Evolutionary conservation across 2,329 filamentous ascomycete genomes (phyloP).

Genomic region (Monosporascus sp.): DNA sequence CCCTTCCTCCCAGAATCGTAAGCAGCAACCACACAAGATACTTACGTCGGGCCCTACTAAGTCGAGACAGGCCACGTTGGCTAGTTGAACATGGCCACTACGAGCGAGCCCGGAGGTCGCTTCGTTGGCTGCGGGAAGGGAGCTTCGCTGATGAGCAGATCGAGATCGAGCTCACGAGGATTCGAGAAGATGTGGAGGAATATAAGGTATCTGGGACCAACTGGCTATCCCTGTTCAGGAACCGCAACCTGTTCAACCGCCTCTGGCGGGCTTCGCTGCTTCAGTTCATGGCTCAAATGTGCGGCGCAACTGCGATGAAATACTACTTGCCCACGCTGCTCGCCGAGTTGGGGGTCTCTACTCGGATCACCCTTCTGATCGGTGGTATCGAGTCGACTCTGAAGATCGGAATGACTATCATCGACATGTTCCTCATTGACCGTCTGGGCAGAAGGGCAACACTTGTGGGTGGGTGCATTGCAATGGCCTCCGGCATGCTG

Average conservation of each 20-base stretch:
- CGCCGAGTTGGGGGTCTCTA: constrained; percentile 42
- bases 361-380: constrained; percentile 44
- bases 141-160: constrained; percentile 31
- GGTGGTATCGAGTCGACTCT: constrained; percentile 52
- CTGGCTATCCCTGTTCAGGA: constrained; percentile 44
- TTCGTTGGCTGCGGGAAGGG: constrained; percentile 46
- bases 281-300: constrained; percentile 58
- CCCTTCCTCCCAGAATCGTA: constrained; percentile 52
- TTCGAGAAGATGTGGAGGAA: constrained; percentile 37
- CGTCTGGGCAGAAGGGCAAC: constrained; percentile 44
- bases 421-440: constrained; percentile 55
- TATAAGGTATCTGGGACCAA: constrained; percentile 30
- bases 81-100: constrained; percentile 45
- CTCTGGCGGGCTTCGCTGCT: constrained; percentile 53
- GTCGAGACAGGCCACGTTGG: constrained; percentile 45
- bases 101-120: constrained; percentile 37
- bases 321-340: constrained; percentile 54
- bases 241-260: constrained; percentile 42
- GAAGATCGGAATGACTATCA: constrained; percentile 50
- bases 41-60: background rate
- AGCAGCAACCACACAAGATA: constrained; percentile 13
- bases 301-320: constrained; percentile 55
- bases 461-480: constrained; percentile 41
- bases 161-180: constrained; percentile 39
- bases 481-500: constrained; percentile 50